These are phyloP conservation scores for Skeletonema potamos DNA, from an alignment of 108 stramenopile species.

Conservation along the genomic window DNA sequence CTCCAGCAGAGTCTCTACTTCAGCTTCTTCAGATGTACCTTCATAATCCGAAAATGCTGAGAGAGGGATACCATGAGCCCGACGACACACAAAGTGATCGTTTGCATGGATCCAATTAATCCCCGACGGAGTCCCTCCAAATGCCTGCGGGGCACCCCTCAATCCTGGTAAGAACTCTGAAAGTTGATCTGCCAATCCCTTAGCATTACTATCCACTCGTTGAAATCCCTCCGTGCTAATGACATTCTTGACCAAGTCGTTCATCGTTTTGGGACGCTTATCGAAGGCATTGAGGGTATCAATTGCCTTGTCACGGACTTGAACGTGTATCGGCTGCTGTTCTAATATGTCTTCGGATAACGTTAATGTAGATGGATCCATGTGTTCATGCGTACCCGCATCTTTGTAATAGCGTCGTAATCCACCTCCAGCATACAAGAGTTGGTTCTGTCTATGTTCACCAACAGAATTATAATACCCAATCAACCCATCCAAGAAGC, in stretches of 20 bases:
- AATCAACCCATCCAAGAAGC: slow-evolving; percentile 76
- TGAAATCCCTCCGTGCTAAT: slow-evolving; percentile 60
- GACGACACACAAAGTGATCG: slow-evolving; percentile 81
- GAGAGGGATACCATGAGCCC: slow-evolving; percentile 56
- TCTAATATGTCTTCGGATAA: slow-evolving; percentile 14
- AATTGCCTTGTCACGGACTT: slow-evolving; percentile 52
- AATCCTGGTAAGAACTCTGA: slow-evolving; percentile 67
- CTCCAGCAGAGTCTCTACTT: slow-evolving; percentile 43
- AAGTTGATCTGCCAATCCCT: slow-evolving; percentile 60
- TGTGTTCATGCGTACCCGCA: slow-evolving; percentile 26
- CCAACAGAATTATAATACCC: slow-evolving; percentile 9
- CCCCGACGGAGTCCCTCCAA: slow-evolving; percentile 51
- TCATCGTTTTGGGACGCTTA: slow-evolving; percentile 67
- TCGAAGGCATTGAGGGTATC: slow-evolving; percentile 84
- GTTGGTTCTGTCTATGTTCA: not conserved
- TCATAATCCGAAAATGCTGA: slow-evolving; percentile 58
- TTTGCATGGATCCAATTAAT: slow-evolving; percentile 81
- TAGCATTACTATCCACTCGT: slow-evolving; percentile 56
- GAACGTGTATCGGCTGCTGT: slow-evolving; percentile 23
- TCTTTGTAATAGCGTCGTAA: slow-evolving; percentile 38
- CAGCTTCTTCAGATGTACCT: slow-evolving; percentile 32
- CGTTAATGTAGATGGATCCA: slow-evolving; percentile 24
- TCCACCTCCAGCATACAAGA: slow-evolving; percentile 35
- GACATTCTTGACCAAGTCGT: slow-evolving; percentile 60
- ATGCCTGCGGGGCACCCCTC: slow-evolving; percentile 32